A percentile compares a stretch with the other conserved stretches of the same genome.
These are phyloP conservation scores for Solanum arcanum DNA, from an alignment of 257 asterid genomes.

Conservation along the genomic window DNA sequence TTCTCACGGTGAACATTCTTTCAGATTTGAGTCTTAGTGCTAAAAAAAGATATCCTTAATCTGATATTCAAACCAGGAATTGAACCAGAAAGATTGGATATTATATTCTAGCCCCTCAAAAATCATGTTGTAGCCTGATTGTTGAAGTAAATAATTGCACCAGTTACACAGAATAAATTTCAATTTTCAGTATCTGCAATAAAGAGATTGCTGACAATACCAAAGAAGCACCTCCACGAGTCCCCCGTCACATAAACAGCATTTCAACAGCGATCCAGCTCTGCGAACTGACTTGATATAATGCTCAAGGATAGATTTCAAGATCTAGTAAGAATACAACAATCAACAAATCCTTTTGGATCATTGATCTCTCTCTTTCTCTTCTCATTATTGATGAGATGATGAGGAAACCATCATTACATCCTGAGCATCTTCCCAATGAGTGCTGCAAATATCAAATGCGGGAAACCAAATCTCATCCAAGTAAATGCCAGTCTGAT, in stretches of 20 bases:
- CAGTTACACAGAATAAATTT: neutral
- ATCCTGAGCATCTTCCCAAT: neutral
- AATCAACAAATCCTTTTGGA: neutral
- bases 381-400: neutral
- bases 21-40: neutral
- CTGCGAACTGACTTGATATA: neutral
- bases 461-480: neutral
- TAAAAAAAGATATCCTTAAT: neutral
- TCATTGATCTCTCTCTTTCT: neutral
- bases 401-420: neutral
- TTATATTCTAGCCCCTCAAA: neutral
- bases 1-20: neutral
- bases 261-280: neutral
- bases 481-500: neutral
- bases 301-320: neutral
- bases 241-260: neutral
- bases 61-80: neutral
- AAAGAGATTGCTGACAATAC: neutral
- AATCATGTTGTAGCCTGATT: neutral
- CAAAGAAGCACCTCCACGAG: neutral
- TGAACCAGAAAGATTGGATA: neutral
- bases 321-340: neutral
- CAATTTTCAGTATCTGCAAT: neutral
- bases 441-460: neutral
- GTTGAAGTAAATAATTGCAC: neutral